phyloP scores from a whole-genome alignment of 106 monocot species.

The Platanthera zijinensis region DNA sequence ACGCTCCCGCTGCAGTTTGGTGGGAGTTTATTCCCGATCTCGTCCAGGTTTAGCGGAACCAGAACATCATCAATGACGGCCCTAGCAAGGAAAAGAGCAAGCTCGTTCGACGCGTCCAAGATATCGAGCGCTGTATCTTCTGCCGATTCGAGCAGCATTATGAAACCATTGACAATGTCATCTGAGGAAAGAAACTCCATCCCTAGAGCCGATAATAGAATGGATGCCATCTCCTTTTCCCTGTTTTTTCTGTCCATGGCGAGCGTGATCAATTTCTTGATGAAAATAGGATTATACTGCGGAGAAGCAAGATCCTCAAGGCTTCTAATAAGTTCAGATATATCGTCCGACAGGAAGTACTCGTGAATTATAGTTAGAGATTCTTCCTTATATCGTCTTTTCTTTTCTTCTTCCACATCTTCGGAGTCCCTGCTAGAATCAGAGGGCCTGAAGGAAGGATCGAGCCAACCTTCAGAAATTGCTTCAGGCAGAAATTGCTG shows the following conservation, averaged over 20 bases:
- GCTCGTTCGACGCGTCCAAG: conserved; percentile 80
- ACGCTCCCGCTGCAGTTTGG: conserved; percentile 62
- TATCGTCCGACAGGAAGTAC: conserved; percentile 82
- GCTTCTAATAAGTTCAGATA: conserved; percentile 69
- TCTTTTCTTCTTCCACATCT: conserved; percentile 43
- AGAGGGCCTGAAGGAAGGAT: conserved; percentile 39
- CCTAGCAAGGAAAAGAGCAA: conserved; percentile 79
- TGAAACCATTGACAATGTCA: conserved; percentile 74
- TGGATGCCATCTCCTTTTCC: conserved; percentile 95
- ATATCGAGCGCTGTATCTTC: conserved; percentile 85
- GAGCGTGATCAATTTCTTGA: conserved; percentile 85
- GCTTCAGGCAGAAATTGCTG: conserved; percentile 41
- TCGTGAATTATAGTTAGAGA: conserved; percentile 66
- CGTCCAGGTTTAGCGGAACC: conserved; percentile 68
- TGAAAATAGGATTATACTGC: conserved; percentile 64
- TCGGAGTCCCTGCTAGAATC: conserved; percentile 17
- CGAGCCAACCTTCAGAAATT: conserved; percentile 73
- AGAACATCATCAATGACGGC: conserved; percentile 88
- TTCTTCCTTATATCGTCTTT: conserved; percentile 57
- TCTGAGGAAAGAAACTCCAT: conserved; percentile 62
- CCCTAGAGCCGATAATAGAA: conserved; percentile 61
- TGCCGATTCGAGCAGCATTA: conserved; percentile 79
- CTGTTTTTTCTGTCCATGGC: conserved; percentile 95
- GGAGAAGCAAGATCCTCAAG: conserved; percentile 62
- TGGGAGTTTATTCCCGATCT: conserved; percentile 59